Evolutionary conservation across 139 green algal genomes (phyloP).

Genomic region (Tetratostichococcus sp.): DNA sequence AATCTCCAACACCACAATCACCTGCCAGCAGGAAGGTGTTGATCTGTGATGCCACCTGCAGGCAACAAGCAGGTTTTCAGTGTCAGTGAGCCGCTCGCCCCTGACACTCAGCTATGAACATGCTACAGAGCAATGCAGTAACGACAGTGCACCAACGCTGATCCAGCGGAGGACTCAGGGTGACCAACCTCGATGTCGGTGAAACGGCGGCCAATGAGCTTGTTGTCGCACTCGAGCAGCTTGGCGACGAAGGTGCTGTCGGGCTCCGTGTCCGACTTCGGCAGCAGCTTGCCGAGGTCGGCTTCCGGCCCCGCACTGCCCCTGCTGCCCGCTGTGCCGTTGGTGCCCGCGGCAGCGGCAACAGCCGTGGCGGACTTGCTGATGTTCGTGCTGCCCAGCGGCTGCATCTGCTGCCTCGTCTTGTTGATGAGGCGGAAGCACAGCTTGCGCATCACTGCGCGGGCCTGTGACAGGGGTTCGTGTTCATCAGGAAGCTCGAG

Average conservation of each 20-base stretch:
- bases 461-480: too few species aligned
- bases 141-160: too few species aligned
- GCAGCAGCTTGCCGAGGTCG: neutral
- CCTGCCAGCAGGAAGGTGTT: slow-evolving; percentile 40
- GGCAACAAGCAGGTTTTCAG: too few species aligned
- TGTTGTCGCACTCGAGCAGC: neutral
- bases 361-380: too few species aligned
- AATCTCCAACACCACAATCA: too few species aligned
- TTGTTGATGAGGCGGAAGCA: neutral
- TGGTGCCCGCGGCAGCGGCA: neutral
- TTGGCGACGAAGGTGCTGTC: neutral
- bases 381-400: neutral
- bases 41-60: slow-evolving; percentile 13
- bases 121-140: too few species aligned
- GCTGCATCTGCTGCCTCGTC: neutral
- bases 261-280: neutral
- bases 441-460: neutral
- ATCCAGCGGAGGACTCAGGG: too few species aligned
- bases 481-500: too few species aligned
- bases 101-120: too few species aligned
- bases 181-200: neutral
- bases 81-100: too few species aligned
- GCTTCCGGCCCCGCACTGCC: too few species aligned
- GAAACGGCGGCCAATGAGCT: neutral
- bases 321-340: too few species aligned